Evolutionary conservation across 2,329 filamentous ascomycete species (phyloP).

Genomic region (Coleophoma cylindrospora): DNA sequence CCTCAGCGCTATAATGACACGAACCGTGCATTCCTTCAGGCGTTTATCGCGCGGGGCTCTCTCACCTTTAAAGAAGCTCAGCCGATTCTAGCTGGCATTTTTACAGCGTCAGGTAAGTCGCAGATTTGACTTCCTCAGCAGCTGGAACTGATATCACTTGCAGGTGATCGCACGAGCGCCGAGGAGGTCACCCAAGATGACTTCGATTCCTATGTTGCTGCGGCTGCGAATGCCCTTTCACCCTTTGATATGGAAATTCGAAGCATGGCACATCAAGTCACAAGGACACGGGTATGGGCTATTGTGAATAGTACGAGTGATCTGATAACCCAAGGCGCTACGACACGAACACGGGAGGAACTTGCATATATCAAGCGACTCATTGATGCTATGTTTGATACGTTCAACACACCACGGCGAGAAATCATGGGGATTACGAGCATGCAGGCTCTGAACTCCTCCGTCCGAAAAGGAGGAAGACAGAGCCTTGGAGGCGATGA

Average conservation of each 20-base stretch:
- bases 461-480: constrained; percentile 50
- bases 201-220: constrained; percentile 63
- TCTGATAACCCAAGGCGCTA: constrained; percentile 79
- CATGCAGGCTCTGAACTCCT: constrained; percentile 71
- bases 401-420: constrained; percentile 71
- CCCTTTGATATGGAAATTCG: constrained; percentile 86
- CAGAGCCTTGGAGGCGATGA: constrained; percentile 18
- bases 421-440: constrained; percentile 80
- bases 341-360: constrained; percentile 74
- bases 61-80: constrained; percentile 72
- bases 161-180: constrained; percentile 42
- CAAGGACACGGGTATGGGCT: constrained; percentile 66
- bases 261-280: constrained; percentile 63
- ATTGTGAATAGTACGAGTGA: constrained; percentile 88
- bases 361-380: constrained; percentile 85
- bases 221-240: constrained; percentile 67
- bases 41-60: constrained; percentile 72
- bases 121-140: not conserved
- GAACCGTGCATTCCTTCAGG: constrained; percentile 87
- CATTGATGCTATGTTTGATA: constrained; percentile 88
- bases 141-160: not conserved
- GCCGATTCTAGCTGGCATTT: constrained; percentile 71
- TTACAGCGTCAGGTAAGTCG: constrained; percentile 40
- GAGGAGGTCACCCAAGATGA: constrained; percentile 64
- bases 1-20: constrained; percentile 38